Conservation (phyloP, 75 land plant genomes). For the Pinus albicaulis region DNA sequence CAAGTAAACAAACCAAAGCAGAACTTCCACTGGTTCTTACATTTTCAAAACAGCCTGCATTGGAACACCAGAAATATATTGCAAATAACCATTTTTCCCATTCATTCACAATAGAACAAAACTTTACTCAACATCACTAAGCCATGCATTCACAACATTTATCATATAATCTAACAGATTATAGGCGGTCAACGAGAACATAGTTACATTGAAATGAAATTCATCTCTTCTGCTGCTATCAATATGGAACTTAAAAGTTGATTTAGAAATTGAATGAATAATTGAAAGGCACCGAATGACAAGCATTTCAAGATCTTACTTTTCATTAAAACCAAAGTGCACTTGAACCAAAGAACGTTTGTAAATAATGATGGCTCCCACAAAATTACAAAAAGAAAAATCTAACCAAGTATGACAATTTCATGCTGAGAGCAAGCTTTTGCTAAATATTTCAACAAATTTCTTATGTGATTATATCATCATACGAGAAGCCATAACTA, state of each 20-base stretch:
- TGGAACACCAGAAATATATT: neutral
- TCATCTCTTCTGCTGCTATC: neutral
- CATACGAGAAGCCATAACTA: too few relatives aligned
- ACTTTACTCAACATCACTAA: neutral
- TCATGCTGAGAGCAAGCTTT: too few relatives aligned
- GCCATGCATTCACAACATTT: neutral
- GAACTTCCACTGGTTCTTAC: neutral
- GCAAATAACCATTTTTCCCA: neutral
- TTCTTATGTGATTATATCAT: too few relatives aligned
- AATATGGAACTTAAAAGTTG: neutral
- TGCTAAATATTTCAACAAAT: too few relatives aligned
- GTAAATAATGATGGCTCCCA: too few relatives aligned
- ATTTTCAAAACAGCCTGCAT: neutral
- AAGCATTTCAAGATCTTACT: too few relatives aligned
- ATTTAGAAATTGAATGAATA: neutral
- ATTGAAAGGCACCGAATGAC: neutral
- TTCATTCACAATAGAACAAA: neutral
- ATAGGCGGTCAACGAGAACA: neutral
- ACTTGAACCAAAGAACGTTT: too few relatives aligned
- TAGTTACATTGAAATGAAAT: neutral
- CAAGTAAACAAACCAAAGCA: neutral
- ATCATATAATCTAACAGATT: neutral
- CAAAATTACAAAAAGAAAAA: too few relatives aligned
- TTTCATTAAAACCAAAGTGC: too few relatives aligned
- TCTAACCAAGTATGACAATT: too few relatives aligned